These are phyloP conservation scores for Amanita phalloides DNA, from an alignment of 768 basidiomycete species.

Conservation along the genomic window DNA sequence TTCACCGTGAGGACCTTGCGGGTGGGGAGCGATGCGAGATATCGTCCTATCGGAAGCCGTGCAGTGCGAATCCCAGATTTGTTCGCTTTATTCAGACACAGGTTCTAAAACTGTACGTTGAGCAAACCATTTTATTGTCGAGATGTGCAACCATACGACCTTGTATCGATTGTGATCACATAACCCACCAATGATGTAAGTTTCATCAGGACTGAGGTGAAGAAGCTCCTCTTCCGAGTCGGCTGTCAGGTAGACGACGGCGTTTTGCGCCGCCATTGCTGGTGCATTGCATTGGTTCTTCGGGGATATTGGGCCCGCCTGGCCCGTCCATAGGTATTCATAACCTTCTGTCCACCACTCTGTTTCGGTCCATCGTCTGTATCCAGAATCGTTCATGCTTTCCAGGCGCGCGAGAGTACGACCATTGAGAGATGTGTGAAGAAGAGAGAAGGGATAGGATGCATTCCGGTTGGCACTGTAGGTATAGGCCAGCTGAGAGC, in stretches of 20 bases:
- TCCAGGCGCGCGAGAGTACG: constrained; percentile 58
- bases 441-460: constrained; percentile 55
- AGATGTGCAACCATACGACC: constrained; percentile 24
- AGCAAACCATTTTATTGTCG: background rate
- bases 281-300: background rate
- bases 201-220: constrained; percentile 76
- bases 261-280: constrained; percentile 25
- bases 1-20: constrained; percentile 97
- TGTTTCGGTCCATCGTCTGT: constrained; percentile 72
- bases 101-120: constrained; percentile 39
- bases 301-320: background rate
- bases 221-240: constrained; percentile 81
- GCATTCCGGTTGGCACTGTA: constrained; percentile 82
- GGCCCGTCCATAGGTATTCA: constrained; percentile 48
- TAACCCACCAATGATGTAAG: constrained; percentile 93
- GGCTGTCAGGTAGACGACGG: constrained; percentile 86
- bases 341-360: constrained; percentile 80
- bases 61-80: constrained; percentile 70
- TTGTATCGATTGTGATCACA: constrained; percentile 96
- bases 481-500: constrained; percentile 83
- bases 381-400: constrained; percentile 49
- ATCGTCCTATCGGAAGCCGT: constrained; percentile 90
- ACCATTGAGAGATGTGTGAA: constrained; percentile 77
- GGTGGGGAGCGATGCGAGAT: constrained; percentile 72
- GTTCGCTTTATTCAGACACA: constrained; percentile 82